phyloP scores from a whole-genome alignment of 345 rosid genomes.

The Arabidopsis thaliana region DNA sequence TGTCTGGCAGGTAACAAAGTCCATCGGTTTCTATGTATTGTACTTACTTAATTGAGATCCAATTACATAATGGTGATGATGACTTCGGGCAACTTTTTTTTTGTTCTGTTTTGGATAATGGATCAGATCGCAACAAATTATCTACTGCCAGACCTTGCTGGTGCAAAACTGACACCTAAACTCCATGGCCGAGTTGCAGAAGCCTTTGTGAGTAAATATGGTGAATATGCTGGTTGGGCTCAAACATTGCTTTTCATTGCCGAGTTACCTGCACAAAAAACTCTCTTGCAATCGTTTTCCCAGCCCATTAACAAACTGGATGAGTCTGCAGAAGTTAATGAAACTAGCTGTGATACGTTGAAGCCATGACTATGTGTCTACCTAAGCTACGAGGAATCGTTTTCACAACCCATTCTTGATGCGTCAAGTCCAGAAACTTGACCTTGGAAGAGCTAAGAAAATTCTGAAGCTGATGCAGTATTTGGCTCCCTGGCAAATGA shows the following conservation, averaged over 20 bases:
- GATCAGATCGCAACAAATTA: conserved; percentile 76
- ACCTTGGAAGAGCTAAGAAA: background rate
- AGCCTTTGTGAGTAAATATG: conserved; percentile 93
- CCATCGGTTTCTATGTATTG: background rate
- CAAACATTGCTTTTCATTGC: conserved; percentile 91
- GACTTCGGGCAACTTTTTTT: conserved; percentile 1
- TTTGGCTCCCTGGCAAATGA: background rate
- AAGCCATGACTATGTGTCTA: conserved; percentile 24
- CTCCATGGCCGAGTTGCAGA: conserved; percentile 75
- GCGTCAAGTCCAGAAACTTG: background rate
- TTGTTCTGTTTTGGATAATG: conserved; percentile 31
- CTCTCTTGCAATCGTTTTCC: conserved; percentile 60
- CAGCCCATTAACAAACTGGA: conserved; percentile 45
- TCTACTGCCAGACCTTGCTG: conserved; percentile 88
- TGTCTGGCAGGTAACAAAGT: conserved; percentile 78
- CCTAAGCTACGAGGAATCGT: background rate
- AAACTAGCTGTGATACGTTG: conserved; percentile 9
- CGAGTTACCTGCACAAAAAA: conserved; percentile 84
- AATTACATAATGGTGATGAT: conserved; percentile 9
- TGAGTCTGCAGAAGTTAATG: conserved; percentile 37
- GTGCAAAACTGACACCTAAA: conserved; percentile 72
- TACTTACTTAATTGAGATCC: background rate
- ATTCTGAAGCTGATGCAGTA: background rate
- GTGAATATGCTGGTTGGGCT: conserved; percentile 97
- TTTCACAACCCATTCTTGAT: background rate